Evolutionary conservation across 2,329 filamentous ascomycete species (phyloP), one percentile per base, ranked within the genome.

Genomic region (Aureobasidium sp.): DNA sequence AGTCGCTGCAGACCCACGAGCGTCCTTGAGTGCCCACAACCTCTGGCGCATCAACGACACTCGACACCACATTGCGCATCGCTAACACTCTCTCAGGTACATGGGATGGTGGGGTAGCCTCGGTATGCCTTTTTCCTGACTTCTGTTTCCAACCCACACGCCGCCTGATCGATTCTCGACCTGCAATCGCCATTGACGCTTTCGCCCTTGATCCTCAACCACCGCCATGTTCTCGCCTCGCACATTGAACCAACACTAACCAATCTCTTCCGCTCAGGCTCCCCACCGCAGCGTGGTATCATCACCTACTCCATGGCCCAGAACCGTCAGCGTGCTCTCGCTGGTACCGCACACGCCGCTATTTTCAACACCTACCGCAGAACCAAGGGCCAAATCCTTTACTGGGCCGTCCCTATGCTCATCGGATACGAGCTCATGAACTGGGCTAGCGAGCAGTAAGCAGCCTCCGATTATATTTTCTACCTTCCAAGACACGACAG

Each of bases 291-390:
- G 72, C 84, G 84, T 71, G 84, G 84, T 70, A 78, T 87, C 63
- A 78, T 80, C 62, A 80, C 81, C 71, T 97, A 95, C 79, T 83
- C 87, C 67, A 74, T 99, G 68, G 87, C 90, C 69, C 78, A 88
- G 68, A 97, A 99, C 84, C 88, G 89, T 74, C 93, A 96, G 81
- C 87, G 89, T 72, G 89, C 91, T 66, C 83, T 96, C 68, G 91
- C 91, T 66, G 90, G 90, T 70, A 81, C 87, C 64, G 77, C 83
- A 67, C 79, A 93, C 76, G 89, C 87, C 68, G 93, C 92, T 72
- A 79, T 97, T 81, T 97, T 97, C 87, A 99, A 99, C 85, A 87
- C 86, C 70, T 95, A 89, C 84, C 87, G 94, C 77, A 86, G 94
- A 72, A 89, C 88, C 78, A 87, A 86, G 75, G 77, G 83, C 69